These are phyloP conservation scores for Mortierella sp. DNA, from an alignment of 371 early-diverging fungal genomes.

Conservation along the genomic window DNA sequence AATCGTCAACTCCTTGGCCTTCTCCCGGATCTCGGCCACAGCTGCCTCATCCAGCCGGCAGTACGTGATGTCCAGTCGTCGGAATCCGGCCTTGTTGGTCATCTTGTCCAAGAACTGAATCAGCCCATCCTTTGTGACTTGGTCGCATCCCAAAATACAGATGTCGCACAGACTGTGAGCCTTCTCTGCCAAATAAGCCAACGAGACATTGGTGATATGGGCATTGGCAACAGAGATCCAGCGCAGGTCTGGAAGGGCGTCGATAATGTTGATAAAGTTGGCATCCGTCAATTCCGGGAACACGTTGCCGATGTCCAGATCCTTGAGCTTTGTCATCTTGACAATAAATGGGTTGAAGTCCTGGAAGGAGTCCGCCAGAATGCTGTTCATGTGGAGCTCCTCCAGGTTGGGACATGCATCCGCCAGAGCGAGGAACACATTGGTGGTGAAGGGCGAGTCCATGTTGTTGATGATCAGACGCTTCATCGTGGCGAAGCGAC, in stretches of 20 bases:
- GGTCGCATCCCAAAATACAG: conserved; percentile 53
- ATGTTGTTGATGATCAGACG: conserved; percentile 53
- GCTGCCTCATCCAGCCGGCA: conserved; percentile 40
- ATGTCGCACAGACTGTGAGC: conserved; percentile 35
- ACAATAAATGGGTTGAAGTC: conserved; percentile 39
- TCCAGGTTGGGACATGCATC: conserved; percentile 45
- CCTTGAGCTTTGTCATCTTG: conserved; percentile 28
- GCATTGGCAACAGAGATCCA: conserved; percentile 55
- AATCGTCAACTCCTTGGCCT: conserved; percentile 23
- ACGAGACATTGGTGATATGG: conserved; percentile 45
- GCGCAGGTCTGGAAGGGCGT: conserved; percentile 33
- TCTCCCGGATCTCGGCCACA: conserved; percentile 41
- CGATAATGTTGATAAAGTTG: conserved; percentile 34
- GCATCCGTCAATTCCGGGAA: conserved; percentile 47
- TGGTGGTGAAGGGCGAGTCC: conserved; percentile 44
- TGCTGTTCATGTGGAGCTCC: conserved; percentile 56
- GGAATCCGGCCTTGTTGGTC: conserved; percentile 32
- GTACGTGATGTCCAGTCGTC: conserved; percentile 45
- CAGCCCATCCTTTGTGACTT: conserved; percentile 45
- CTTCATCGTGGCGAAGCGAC: conserved; percentile 26
- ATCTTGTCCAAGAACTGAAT: conserved; percentile 44
- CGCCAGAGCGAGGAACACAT: conserved; percentile 37
- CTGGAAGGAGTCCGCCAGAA: conserved; percentile 47
- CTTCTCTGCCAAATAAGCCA: conserved; percentile 36
- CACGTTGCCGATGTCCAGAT: conserved; percentile 55